Conservation (phyloP, 169 alveolate species). For the Plasmodium malariae region DNA sequence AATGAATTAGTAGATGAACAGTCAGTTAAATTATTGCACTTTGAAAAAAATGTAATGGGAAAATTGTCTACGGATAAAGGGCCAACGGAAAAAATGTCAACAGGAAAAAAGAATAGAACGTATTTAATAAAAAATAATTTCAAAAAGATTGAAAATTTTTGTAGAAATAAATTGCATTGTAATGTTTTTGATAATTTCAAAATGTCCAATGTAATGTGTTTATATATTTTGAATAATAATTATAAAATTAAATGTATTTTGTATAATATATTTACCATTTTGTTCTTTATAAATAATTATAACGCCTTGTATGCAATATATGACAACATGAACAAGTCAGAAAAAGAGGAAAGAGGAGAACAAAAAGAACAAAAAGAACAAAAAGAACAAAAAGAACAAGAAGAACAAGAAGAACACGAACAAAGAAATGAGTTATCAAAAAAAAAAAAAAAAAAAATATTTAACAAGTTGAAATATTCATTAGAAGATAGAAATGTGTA, state of each 20-base stretch:
- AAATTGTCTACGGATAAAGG: no score
- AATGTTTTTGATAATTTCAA: constrained; percentile 49
- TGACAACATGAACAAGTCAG: neutral
- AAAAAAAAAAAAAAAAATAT: neutral
- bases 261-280: constrained; percentile 53
- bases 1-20: constrained; percentile 28
- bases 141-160: constrained; percentile 33
- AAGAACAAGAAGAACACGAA: neutral
- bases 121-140: constrained; percentile 29
- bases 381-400: neutral
- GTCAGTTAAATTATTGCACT: constrained; percentile 36
- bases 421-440: neutral
- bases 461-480: constrained; percentile 33
- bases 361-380: no score
- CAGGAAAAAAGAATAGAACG: constrained; percentile 28
- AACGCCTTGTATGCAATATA: neutral
- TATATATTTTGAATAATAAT: constrained; percentile 53
- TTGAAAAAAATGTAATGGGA: constrained; percentile 17
- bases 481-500: constrained; percentile 28
- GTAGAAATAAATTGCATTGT: constrained; percentile 40
- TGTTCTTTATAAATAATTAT: constrained; percentile 53
- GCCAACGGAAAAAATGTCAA: no score
- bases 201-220: constrained; percentile 54
- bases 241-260: constrained; percentile 68
- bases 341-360: constrained; percentile 8